Evolutionary conservation across 768 basidiomycete genomes (phyloP).

Genomic region (Cystofilobasidium capitatum): DNA sequence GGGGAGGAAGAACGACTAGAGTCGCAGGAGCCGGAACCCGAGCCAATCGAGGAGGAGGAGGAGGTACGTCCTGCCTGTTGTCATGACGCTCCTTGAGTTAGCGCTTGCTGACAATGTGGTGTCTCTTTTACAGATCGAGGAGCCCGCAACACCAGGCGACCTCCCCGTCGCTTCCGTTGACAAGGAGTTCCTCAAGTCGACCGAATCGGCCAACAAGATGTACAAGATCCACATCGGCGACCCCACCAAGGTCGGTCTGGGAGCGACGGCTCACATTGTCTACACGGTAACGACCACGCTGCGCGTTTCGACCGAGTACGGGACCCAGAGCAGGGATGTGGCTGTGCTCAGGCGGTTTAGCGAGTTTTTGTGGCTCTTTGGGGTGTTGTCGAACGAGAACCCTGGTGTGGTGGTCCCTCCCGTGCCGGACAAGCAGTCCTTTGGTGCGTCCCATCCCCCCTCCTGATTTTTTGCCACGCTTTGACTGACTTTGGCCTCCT

Average conservation of each 20-base stretch:
- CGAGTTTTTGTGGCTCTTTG: constrained; percentile 95
- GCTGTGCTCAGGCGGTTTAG: constrained; percentile 95
- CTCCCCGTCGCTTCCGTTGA: constrained; percentile 4
- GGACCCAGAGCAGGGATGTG: constrained; percentile 46
- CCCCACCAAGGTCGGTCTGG: constrained; percentile 93
- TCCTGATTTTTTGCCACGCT: neutral
- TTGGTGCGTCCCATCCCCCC: constrained; percentile 43
- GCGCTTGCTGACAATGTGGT: neutral
- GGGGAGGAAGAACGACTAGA: neutral
- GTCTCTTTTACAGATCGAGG: neutral
- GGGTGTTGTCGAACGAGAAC: constrained; percentile 76
- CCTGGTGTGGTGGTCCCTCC: constrained; percentile 96
- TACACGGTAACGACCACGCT: constrained; percentile 91
- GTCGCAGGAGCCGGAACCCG: neutral
- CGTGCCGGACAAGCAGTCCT: constrained; percentile 86
- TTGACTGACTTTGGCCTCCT: neutral
- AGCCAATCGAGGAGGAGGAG: neutral
- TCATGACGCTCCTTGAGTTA: neutral
- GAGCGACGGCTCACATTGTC: constrained; percentile 85
- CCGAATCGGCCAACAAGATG: constrained; percentile 43
- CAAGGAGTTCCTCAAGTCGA: neutral
- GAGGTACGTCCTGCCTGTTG: constrained; percentile 4
- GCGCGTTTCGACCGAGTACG: constrained; percentile 31
- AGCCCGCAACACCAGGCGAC: neutral
- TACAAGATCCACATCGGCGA: constrained; percentile 90